Percentiles rank a stretch among this genome's conserved stretches.
Conservation (phyloP, 176 grass and related monocot genomes). For the Rhynchospora breviuscula region DNA sequence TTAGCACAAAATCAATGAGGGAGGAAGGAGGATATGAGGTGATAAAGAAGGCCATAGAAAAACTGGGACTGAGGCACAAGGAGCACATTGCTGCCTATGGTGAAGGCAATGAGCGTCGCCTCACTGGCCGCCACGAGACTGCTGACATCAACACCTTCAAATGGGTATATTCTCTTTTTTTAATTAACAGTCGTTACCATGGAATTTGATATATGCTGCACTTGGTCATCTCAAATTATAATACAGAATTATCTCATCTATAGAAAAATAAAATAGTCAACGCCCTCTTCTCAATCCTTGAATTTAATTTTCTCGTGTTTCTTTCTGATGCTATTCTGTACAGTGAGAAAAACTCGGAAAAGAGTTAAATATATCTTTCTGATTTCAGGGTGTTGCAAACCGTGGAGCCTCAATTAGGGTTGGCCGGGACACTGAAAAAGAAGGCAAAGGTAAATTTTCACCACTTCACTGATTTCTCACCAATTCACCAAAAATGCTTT, state of each 20-base stretch:
- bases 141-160: conserved; percentile 85
- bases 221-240: neutral
- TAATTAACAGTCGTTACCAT: neutral
- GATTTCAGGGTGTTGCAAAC: conserved; percentile 55
- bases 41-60: conserved; percentile 70
- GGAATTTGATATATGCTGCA: neutral
- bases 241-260: neutral
- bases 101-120: conserved; percentile 79
- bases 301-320: neutral
- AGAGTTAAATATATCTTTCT: neutral
- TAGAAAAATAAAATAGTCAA: neutral
- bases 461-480: neutral
- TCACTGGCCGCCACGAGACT: conserved; percentile 81
- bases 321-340: neutral
- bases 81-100: conserved; percentile 87
- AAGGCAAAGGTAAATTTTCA: conserved; percentile 47
- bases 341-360: neutral
- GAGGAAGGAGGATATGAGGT: conserved; percentile 59
- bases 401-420: conserved; percentile 73
- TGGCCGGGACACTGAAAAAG: conserved; percentile 68
- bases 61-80: conserved; percentile 46
- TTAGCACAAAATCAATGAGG: conserved; percentile 82
- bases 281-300: neutral
- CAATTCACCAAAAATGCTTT: neutral
- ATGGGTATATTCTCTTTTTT: conserved; percentile 38